Evolutionary conservation across 1,139 yeast genomes (phyloP).

Genomic region (Pichiaceae sp.): DNA sequence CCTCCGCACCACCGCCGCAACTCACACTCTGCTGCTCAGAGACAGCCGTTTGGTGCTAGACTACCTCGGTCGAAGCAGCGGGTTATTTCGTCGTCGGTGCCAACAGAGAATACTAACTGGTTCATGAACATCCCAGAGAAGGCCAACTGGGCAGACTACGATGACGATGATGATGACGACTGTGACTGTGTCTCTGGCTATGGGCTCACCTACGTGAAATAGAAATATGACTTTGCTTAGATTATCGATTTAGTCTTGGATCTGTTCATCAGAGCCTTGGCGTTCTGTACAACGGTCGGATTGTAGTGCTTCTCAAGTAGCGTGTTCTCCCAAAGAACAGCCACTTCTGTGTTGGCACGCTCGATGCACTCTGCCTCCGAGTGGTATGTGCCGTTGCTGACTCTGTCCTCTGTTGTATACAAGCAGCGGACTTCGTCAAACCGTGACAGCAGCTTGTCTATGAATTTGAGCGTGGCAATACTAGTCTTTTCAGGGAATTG

Average conservation of each 20-base stretch:
- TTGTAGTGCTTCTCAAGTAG: constrained; percentile 75
- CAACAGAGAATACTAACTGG: constrained; percentile 35
- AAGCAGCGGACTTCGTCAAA: constrained; percentile 65
- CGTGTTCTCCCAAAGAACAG: constrained; percentile 83
- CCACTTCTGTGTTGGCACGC: constrained; percentile 77
- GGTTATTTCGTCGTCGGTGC: constrained; percentile 32
- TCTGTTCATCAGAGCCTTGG: constrained; percentile 31
- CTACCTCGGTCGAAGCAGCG: neutral
- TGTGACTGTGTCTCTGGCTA: constrained; percentile 6
- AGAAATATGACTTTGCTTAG: neutral
- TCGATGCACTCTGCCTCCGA: constrained; percentile 62
- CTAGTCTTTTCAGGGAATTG: constrained; percentile 87
- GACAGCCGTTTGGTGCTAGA: neutral
- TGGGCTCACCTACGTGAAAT: constrained; percentile 2
- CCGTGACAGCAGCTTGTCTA: constrained; percentile 67
- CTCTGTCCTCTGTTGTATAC: constrained; percentile 81
- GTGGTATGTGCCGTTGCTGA: constrained; percentile 68
- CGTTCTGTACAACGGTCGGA: constrained; percentile 61
- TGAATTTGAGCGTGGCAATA: constrained; percentile 64
- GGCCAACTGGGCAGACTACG: constrained; percentile 24
- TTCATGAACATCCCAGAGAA: constrained; percentile 15
- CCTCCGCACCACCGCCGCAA: constrained; percentile 42
- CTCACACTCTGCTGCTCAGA: constrained; percentile 19
- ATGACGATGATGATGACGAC: constrained; percentile 29
- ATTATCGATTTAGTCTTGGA: constrained; percentile 16